Evolutionary conservation across 2,329 filamentous ascomycete species (phyloP), one percentile per base, ranked within the genome.

Genomic region (Fusarium clavum): DNA sequence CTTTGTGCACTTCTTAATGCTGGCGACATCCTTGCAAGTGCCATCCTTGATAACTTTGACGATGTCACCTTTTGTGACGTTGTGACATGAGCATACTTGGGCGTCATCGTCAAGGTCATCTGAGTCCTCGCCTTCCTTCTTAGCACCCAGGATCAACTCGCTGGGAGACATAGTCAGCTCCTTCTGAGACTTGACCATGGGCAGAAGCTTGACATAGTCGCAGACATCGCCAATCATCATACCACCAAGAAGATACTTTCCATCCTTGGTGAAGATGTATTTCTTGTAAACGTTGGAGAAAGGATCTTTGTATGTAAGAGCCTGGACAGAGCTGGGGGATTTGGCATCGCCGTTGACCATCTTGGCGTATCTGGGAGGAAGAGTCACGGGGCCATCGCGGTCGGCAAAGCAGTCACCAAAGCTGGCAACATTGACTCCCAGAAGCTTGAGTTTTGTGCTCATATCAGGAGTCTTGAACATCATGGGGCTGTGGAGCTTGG

Each of bases 201-300:
- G 92, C 2, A 97, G 92, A 24, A 97, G 82, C 79, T 95, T 97
- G 81, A 97, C 88, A 76, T 97, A 97, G 81, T 97, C 94, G 68
- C 88, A 91, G 0, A 93, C 97, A 75, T 97, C 94, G 41, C 94
- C 94, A 66, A 97, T 96, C 93, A 97, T 97, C 93, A 97, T 97
- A 6, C 94, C 94, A n/a, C 94, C 94, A 0, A 97, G 87, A 2
- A 97, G 83, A 75, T 95, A 95, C 78, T 97, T 97, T 27, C 94
- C 94, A 76, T 97, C 94, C 76, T 90, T 83, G 0, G 94, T 97
- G 76, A 97, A 97, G 13, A 97, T 83, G 79, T 96, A 97, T 77
- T 97, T 97, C 80, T 97, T 97, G 83, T 97, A 97, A 2, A 97
- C 89, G 49, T 93, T 90, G 59, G 90, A 87, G 77, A 97, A 97